A percentile compares a stretch with the other conserved stretches of the same genome.
These are phyloP conservation scores for Cornus suecica DNA, from an alignment of 148 eudicot genomes.

Conservation along the genomic window DNA sequence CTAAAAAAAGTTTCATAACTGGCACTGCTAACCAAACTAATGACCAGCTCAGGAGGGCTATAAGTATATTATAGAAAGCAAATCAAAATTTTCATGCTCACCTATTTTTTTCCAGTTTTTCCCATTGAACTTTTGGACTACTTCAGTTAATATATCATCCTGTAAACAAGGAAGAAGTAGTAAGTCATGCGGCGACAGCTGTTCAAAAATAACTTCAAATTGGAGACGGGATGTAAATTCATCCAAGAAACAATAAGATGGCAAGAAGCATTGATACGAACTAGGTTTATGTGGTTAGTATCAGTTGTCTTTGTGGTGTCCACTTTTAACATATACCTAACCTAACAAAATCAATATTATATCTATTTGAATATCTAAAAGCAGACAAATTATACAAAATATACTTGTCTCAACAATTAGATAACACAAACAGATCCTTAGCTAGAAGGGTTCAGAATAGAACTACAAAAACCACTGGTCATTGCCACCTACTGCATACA, in stretches of 20 bases:
- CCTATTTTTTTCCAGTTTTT: constrained; percentile 89
- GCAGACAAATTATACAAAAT: not conserved
- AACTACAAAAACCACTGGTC: not conserved
- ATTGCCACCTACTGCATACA: not conserved
- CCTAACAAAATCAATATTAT: not conserved
- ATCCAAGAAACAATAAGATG: not conserved
- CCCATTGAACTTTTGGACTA: constrained; percentile 50
- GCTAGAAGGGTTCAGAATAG: not conserved
- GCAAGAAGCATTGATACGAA: not conserved
- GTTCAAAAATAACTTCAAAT: not conserved
- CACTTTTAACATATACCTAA: not conserved
- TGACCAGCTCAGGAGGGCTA: not conserved
- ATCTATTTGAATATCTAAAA: not conserved
- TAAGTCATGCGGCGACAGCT: not conserved
- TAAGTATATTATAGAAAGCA: not conserved
- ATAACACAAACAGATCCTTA: not conserved
- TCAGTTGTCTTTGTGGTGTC: not conserved
- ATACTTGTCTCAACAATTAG: not conserved
- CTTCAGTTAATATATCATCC: constrained; percentile 56
- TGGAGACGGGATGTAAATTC: constrained; percentile 5
- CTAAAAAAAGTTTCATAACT: not conserved
- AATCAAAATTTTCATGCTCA: constrained; percentile 18
- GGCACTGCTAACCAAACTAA: not conserved
- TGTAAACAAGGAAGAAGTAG: constrained; percentile 18
- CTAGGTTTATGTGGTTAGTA: not conserved